Base-by-base conservation (phyloP, 106 monocot genomes). In the Allium sativum region DNA sequence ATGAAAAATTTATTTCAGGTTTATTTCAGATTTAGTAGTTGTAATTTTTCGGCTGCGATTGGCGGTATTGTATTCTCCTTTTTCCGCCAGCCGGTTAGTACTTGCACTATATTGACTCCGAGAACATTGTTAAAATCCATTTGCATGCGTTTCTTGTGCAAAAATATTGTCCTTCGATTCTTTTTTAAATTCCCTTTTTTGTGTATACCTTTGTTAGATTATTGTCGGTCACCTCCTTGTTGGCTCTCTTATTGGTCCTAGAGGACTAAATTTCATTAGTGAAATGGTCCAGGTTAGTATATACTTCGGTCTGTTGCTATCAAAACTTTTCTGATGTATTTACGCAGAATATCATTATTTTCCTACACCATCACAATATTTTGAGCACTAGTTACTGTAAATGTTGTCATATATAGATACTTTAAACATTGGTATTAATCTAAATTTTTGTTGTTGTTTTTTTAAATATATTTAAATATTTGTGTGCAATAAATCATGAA, bases 201-300 rank as follows among this genome's bases (percentile, higher is more conserved):
- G 17, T 53, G 53, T 1, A 44, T 71, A 47, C 55, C 12, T 47
- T 46, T 77, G 46, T 42, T 67, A 95, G 96, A 91, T 91, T 19
- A 96, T 91, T 76, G 96, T 96, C 74, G 96, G 96, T 55, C 91
- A 91, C 66, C 96, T 96, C 69, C 87, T 96, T 72, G 87, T 91
- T 48, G 96, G 96, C 14, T 91, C 96, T 75, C 79, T 96, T 16
- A 82, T 96, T 72, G 96, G 96, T 45, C 96, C 96, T 52, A 91
- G 96, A 11, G 96, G 96, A 13, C 65, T 96, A 55, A 84, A 80
- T 48, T 91, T 85, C 64, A 85, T 96, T 67, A 91, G 71, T 63
- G 96, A 96, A 76, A 80, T 96, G 69, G 96, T 96, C 41, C 96
- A 96, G 91, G 96, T 96, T n/a, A n/a, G n/a, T n/a, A n/a, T n/a